Conservation (phyloP, 345 rosid species). For the Populus euphratica region DNA sequence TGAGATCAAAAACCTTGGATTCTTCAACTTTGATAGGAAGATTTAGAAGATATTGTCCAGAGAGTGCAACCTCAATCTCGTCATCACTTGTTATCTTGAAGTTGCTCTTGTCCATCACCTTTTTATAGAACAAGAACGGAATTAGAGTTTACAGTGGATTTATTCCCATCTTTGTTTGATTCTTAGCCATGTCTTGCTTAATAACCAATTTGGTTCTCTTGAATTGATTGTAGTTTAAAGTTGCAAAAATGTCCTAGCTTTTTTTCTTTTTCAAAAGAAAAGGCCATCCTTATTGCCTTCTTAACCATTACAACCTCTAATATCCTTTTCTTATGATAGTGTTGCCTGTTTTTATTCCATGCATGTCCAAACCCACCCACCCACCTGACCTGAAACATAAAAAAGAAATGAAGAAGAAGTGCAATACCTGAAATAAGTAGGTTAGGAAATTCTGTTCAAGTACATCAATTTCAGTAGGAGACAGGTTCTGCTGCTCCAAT, state of each 20-base stretch:
- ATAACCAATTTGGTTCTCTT: background rate
- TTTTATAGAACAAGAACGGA: background rate
- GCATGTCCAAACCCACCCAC: background rate
- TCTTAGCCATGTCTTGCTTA: background rate
- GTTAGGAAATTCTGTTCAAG: slow-evolving; percentile 88
- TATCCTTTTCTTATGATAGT: too few species aligned
- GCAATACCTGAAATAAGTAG: slow-evolving; percentile 75
- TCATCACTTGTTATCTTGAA: slow-evolving; percentile 74
- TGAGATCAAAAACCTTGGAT: slow-evolving; percentile 57
- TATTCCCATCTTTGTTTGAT: background rate
- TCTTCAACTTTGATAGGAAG: slow-evolving; percentile 91
- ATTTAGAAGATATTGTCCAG: slow-evolving; percentile 86
- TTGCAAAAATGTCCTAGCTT: background rate
- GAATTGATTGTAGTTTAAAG: background rate
- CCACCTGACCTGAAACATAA: background rate
- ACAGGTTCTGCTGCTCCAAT: slow-evolving; percentile 68
- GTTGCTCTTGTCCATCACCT: slow-evolving; percentile 97
- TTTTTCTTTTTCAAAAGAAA: background rate
- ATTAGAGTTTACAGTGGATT: background rate
- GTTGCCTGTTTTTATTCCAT: background rate
- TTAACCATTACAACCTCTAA: background rate
- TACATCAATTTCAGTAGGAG: slow-evolving; percentile 58
- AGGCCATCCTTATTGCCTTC: background rate
- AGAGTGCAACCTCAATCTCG: slow-evolving; percentile 81
- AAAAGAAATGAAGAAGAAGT: background rate